Conservation (phyloP, 352 stramenopile genomes). For the Blastocystis sp. region DNA sequence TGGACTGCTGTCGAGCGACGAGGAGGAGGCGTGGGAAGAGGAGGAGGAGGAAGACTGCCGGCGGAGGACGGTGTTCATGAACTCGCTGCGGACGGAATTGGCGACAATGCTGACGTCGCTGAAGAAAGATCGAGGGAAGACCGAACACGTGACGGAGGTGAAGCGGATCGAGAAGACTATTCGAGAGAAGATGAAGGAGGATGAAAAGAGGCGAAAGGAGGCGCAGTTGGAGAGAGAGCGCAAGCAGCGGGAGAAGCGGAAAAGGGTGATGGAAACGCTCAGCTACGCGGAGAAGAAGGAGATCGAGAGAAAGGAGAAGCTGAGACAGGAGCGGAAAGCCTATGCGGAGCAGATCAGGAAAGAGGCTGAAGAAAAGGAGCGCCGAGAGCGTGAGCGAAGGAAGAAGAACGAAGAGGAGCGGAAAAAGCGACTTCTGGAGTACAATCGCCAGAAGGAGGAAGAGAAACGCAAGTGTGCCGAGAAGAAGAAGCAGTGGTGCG, state of each 20-base stretch:
- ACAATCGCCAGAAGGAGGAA: conserved; percentile 28
- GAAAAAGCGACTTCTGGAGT: neutral
- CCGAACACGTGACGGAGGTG: neutral
- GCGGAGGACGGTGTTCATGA: conserved; percentile 23
- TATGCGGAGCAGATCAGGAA: conserved; percentile 18
- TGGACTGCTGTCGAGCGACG: conserved; percentile 46
- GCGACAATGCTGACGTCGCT: neutral
- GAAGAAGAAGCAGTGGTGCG: conserved; percentile 45
- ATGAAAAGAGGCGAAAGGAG: neutral
- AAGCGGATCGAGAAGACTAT: neutral
- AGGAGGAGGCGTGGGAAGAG: conserved; percentile 42
- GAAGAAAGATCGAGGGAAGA: neutral
- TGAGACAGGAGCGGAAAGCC: conserved; percentile 13
- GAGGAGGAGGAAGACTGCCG: conserved; percentile 28
- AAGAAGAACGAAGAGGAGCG: neutral
- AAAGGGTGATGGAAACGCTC: neutral
- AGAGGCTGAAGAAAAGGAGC: conserved; percentile 3
- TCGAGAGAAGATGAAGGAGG: neutral
- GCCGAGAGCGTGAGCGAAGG: neutral
- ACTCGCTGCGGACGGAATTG: conserved; percentile 11
- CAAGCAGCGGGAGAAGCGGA: neutral
- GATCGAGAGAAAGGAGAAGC: conserved; percentile 7
- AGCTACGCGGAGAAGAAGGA: conserved; percentile 22
- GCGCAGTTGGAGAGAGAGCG: neutral
- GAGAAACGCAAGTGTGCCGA: conserved; percentile 35